Evolutionary conservation across 768 basidiomycete genomes (phyloP).

Genomic region (Gymnopilus junonius): DNA sequence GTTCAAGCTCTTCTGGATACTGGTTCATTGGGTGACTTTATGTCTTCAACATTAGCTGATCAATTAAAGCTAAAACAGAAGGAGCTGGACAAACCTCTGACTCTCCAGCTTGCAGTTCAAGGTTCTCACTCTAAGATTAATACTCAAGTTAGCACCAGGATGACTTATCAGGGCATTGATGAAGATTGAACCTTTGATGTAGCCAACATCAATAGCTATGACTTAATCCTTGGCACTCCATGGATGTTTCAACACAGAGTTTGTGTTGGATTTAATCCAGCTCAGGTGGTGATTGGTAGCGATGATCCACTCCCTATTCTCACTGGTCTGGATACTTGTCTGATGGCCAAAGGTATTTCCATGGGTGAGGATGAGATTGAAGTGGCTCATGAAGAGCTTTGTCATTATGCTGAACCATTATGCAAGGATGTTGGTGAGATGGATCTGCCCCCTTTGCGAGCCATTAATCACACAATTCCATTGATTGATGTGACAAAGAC

Average conservation of each 20-base stretch:
- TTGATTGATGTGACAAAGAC: constrained; percentile 35
- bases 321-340: constrained; percentile 15
- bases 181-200: constrained; percentile 36
- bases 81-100: background rate
- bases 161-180: constrained; percentile 36
- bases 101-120: background rate
- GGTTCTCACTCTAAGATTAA: background rate
- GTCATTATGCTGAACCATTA: background rate
- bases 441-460: constrained; percentile 36
- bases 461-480: constrained; percentile 44
- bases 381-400: background rate
- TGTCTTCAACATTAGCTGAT: no score
- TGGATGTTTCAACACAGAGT: constrained; percentile 38
- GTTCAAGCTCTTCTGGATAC: no score
- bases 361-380: background rate
- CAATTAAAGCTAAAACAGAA: background rate
- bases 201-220: constrained; percentile 42
- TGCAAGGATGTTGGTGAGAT: background rate
- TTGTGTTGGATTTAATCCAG: constrained; percentile 27
- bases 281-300: no score
- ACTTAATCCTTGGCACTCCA: constrained; percentile 43
- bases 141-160: background rate
- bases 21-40: no score
- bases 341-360: background rate
- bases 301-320: constrained; percentile 15